Evolutionary conservation across 2,329 filamentous ascomycete genomes (phyloP).

Genomic region (Didymella pinodella): DNA sequence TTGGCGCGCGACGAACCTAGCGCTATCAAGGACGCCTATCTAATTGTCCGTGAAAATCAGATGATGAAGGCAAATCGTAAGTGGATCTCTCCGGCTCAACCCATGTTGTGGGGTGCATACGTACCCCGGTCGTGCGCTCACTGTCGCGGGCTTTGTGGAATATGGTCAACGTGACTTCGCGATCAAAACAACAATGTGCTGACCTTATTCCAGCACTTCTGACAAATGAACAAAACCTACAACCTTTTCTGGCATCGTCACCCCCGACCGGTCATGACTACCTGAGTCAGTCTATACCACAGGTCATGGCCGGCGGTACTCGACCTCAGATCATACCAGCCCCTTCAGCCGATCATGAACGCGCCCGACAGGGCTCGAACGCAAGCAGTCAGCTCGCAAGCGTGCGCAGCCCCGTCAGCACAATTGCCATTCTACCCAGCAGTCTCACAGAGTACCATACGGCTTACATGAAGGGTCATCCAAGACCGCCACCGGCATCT

Average conservation of each 20-base stretch:
- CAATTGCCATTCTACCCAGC: conserved; percentile 89
- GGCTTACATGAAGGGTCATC: conserved; percentile 80
- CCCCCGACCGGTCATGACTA: conserved; percentile 60
- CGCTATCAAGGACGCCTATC: conserved; percentile 97
- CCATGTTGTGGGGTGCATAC: conserved; percentile 10
- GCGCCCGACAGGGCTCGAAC: conserved; percentile 55
- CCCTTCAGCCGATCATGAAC: conserved; percentile 46
- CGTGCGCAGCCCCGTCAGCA: conserved; percentile 66
- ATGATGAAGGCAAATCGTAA: conserved; percentile 94
- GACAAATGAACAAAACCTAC: conserved; percentile 59
- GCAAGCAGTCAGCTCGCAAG: conserved; percentile 49
- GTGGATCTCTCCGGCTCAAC: conserved; percentile 50
- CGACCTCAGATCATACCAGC: conserved; percentile 45
- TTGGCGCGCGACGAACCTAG: conserved; percentile 91
- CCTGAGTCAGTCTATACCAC: conserved; percentile 44
- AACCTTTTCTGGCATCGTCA: conserved; percentile 64
- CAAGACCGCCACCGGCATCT: conserved; percentile 40
- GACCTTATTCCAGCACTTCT: conserved; percentile 59
- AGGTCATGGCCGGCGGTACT: conserved; percentile 42
- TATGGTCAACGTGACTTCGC: neutral
- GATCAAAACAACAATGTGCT: conserved; percentile 17
- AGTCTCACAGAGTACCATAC: conserved; percentile 90
- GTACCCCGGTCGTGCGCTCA: conserved; percentile 10
- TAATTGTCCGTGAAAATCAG: conserved; percentile 97
- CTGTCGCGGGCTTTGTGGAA: neutral